Percentiles rank a stretch among this genome's conserved stretches.
Evolutionary conservation across 164 flowering plant species (phyloP).

Genomic region (Liquidambar formosana): DNA sequence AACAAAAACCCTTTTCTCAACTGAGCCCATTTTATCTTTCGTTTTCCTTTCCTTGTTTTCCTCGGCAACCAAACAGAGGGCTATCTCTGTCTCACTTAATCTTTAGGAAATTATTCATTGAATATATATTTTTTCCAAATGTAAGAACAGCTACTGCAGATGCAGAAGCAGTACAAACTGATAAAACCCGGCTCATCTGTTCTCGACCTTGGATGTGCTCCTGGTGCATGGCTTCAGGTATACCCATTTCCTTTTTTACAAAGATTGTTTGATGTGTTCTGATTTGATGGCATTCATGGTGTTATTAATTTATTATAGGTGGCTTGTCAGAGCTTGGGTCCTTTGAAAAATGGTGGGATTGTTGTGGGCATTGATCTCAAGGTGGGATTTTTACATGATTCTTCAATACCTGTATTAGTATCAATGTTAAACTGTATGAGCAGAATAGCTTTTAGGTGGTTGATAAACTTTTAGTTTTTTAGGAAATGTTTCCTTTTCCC

Average conservation of each 20-base stretch:
- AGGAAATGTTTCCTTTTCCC: no score
- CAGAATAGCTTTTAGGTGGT: no score
- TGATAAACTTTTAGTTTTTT: no score
- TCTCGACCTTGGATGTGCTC: constrained; percentile 98
- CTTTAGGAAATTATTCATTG: no score
- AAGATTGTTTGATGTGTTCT: neutral
- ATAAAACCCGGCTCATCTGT: constrained; percentile 87
- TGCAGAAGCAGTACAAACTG: constrained; percentile 78
- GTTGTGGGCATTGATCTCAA: constrained; percentile 93
- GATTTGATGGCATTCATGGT: neutral
- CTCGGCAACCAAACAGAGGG: neutral
- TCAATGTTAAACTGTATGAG: neutral
- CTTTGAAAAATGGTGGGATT: constrained; percentile 67
- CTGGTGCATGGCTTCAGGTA: constrained; percentile 99
- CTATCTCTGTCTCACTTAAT: neutral
- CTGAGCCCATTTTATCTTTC: neutral
- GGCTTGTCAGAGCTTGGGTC: constrained; percentile 95
- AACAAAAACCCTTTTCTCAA: neutral
- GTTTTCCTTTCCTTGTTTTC: neutral
- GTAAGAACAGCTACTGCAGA: constrained; percentile 68
- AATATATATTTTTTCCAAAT: neutral
- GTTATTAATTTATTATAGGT: constrained; percentile 42
- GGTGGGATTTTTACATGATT: constrained; percentile 37
- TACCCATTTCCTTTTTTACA: neutral
- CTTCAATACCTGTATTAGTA: neutral